phyloP scores from a whole-genome alignment of 1,284 basidiomycete species.

The Apiotrichum veenhuisii region DNA sequence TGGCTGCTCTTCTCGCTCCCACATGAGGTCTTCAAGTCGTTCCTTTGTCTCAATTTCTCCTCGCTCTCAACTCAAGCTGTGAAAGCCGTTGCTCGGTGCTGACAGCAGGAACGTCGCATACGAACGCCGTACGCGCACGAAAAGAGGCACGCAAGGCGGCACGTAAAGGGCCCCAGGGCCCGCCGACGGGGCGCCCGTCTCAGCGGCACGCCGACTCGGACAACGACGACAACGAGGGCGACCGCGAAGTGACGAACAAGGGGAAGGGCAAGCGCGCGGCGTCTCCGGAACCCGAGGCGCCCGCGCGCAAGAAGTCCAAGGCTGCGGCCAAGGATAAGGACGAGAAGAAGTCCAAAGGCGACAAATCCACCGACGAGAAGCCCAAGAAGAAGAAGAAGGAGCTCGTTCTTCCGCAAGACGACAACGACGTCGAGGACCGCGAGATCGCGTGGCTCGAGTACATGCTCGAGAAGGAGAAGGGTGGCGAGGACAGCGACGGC shows the following conservation, averaged over 20 bases:
- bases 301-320: slow-evolving; percentile 11
- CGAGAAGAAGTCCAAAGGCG: slow-evolving; percentile 8
- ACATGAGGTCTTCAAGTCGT: too few relatives aligned
- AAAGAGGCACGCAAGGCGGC: slow-evolving; percentile 19
- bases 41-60: too few relatives aligned
- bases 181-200: slow-evolving; percentile 33
- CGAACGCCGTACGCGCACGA: slow-evolving; percentile 3
- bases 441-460: slow-evolving; percentile 74
- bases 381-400: slow-evolving; percentile 24
- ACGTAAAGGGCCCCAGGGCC: slow-evolving; percentile 13
- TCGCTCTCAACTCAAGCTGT: too few relatives aligned
- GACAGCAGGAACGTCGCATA: slow-evolving; percentile 6
- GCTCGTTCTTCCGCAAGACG: slow-evolving; percentile 35
- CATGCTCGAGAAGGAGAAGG: slow-evolving; percentile 57
- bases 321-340: slow-evolving; percentile 25
- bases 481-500: slow-evolving; percentile 51
- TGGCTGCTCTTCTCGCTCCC: too few relatives aligned
- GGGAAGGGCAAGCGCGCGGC: slow-evolving; percentile 14
- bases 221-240: background rate
- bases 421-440: slow-evolving; percentile 60
- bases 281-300: slow-evolving; percentile 18
- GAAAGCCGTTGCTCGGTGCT: too few relatives aligned
- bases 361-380: slow-evolving; percentile 1
- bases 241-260: background rate
- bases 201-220: background rate